Percentiles rank a stretch among this genome's conserved stretches.
phyloP scores from a whole-genome alignment of 164 flowering plant species.

The Buxus sempervirens region DNA sequence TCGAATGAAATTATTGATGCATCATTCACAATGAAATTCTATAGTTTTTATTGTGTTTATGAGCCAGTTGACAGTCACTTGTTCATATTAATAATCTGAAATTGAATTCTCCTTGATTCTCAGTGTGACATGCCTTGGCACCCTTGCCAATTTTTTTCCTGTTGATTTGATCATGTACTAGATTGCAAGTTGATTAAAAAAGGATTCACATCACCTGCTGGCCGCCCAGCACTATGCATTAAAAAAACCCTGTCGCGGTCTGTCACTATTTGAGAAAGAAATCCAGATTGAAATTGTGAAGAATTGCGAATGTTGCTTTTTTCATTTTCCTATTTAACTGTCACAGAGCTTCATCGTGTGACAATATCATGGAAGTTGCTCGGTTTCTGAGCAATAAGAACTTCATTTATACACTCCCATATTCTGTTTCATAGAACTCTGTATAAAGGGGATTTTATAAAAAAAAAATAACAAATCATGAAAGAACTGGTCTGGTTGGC shows the following conservation, averaged over 20 bases:
- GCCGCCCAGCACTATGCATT: no score
- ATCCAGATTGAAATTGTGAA: not conserved
- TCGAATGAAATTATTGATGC: conserved; percentile 4
- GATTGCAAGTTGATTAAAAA: not conserved
- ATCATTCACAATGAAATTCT: not conserved
- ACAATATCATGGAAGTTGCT: not conserved
- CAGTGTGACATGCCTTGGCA: not conserved
- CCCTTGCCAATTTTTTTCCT: not conserved
- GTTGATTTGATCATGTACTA: not conserved
- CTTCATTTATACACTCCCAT: not conserved
- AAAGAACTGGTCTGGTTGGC: not conserved
- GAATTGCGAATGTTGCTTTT: not conserved
- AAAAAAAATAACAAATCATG: not conserved
- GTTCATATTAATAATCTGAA: not conserved
- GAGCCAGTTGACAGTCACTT: not conserved
- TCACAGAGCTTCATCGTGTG: no score
- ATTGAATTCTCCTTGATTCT: not conserved
- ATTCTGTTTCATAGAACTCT: not conserved
- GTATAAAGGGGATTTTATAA: not conserved
- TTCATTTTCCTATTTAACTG: not conserved
- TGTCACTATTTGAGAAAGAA: not conserved
- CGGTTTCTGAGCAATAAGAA: not conserved
- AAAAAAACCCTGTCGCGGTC: not conserved
- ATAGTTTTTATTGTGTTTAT: not conserved
- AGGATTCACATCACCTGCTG: no score